Base-by-base conservation (phyloP, 345 rosid species). In the Eucalyptus erythrocorys region DNA sequence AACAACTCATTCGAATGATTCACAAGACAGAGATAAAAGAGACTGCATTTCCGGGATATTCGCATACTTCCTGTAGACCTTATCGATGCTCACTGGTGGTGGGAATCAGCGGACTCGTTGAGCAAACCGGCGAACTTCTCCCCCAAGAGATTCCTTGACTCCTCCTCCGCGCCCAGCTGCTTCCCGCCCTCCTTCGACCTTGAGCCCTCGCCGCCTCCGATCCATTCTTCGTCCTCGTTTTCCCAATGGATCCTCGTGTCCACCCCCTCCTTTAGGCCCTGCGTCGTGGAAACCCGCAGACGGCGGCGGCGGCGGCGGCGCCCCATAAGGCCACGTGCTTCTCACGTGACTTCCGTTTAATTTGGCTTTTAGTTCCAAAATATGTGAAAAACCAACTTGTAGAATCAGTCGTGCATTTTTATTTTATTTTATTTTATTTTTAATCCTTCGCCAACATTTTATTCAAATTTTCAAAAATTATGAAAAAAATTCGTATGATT, bases 221-320 rank as follows among this genome's bases (percentile, higher is more conserved):
- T 88, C 99, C 99, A 97, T 4, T 99, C 99, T 91, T 97, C 99
- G 53, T 97, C 99, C 76, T 92, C 94, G 87, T 89, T 92, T 6
- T 97, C 98, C 99, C 99, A 97, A 66, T 97, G 99, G 88, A 97
- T 96, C 89, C 99, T 95, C 32, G 99, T 97, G 87, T 97, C 99
- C 22, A 95, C 96, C 88, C 97, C 99, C 85, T 85, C 66, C 22
- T 48, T 32, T 12, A 89, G 92, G 40, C 85, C 93, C 91, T 89
- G 88, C 14, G 92, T 40, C 90, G 64, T n/a, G 64, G 30, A 57
- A 57, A 57, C 64, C 64, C 64, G 64, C 64, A 57, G n/a, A 26
- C 64, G 64, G n/a, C 64, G n/a, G 30, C 30, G 64, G 13, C 64
- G 64, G n/a, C 64, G n/a, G 30, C 30, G 64, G 11, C 61, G 61